These are phyloP conservation scores for Neovahlkampfia damariscottae DNA, from an alignment of 78 protist genomes.

Conservation along the genomic window DNA sequence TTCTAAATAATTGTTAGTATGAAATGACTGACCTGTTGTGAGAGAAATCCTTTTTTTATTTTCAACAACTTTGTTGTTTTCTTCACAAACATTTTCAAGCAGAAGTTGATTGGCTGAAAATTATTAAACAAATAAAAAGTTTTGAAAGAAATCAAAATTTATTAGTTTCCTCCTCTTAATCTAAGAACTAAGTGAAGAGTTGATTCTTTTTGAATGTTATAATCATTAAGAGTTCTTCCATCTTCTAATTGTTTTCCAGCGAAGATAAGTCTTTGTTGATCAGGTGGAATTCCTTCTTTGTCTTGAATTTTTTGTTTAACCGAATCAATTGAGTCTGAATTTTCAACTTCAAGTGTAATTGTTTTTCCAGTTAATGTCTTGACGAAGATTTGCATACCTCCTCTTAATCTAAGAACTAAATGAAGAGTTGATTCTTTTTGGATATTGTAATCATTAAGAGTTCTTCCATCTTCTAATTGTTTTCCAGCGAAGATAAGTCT, in stretches of 20 bases:
- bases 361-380: conserved; percentile 38
- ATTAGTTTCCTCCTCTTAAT: conserved; percentile 33
- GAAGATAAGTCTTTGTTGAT: conserved; percentile 96
- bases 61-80: no score
- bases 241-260: conserved; percentile 91
- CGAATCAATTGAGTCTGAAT: conserved; percentile 71
- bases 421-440: conserved; percentile 79
- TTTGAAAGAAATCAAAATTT: no score
- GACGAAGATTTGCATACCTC: conserved; percentile 11
- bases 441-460: conserved; percentile 56
- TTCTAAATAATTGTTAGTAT: no score
- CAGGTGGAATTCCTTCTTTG: conserved; percentile 97
- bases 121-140: no score
- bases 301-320: conserved; percentile 87
- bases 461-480: conserved; percentile 95
- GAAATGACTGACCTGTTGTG: no score
- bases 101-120: no score
- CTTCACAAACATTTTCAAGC: no score
- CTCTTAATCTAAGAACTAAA: conserved; percentile 61
- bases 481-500: conserved; percentile 97
- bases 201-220: conserved; percentile 70
- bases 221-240: conserved; percentile 67
- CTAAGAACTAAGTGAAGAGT: conserved; percentile 41
- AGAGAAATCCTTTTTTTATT: no score
- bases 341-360: conserved; percentile 48